Conservation (phyloP, 345 rosid species). For the Arabis hirsuta region DNA sequence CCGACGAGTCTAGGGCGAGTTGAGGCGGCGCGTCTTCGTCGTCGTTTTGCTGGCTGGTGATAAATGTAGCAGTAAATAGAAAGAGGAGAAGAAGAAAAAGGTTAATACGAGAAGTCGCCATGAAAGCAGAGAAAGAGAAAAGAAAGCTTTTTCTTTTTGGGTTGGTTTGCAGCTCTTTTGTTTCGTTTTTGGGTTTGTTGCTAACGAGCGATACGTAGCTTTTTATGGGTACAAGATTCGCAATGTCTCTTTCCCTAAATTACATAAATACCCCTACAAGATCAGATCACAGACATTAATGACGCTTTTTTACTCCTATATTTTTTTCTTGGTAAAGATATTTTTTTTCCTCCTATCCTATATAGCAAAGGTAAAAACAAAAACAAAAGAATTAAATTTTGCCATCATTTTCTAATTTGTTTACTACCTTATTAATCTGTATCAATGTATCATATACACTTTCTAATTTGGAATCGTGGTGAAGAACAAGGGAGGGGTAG, state of each 20-base stretch:
- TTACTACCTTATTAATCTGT: too few relatives aligned
- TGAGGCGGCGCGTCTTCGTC: constrained; percentile 8
- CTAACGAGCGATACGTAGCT: constrained; percentile 37
- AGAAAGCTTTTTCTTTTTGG: constrained; percentile 1
- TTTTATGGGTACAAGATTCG: constrained; percentile 37
- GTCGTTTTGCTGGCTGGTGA: constrained; percentile 36
- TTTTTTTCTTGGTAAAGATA: too few relatives aligned
- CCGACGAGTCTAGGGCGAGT: constrained; percentile 53
- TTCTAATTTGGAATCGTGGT: too few relatives aligned
- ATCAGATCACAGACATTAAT: neutral
- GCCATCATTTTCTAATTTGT: too few relatives aligned
- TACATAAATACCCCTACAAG: neutral
- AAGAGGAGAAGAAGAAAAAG: constrained; percentile 36
- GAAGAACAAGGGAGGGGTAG: constrained; percentile 4
- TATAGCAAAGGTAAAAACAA: too few relatives aligned
- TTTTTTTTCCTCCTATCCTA: too few relatives aligned
- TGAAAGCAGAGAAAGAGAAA: constrained; percentile 31
- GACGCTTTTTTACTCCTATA: neutral
- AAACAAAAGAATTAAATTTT: too few relatives aligned
- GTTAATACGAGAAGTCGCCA: constrained; percentile 33
- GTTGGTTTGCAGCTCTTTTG: constrained; percentile 3
- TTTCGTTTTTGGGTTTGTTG: constrained; percentile 39
- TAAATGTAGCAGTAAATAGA: constrained; percentile 23
- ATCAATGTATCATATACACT: too few relatives aligned
- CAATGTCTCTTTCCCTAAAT: neutral